phyloP scores from a whole-genome alignment of 2,329 filamentous ascomycete species.

The Penicillium sp. region DNA sequence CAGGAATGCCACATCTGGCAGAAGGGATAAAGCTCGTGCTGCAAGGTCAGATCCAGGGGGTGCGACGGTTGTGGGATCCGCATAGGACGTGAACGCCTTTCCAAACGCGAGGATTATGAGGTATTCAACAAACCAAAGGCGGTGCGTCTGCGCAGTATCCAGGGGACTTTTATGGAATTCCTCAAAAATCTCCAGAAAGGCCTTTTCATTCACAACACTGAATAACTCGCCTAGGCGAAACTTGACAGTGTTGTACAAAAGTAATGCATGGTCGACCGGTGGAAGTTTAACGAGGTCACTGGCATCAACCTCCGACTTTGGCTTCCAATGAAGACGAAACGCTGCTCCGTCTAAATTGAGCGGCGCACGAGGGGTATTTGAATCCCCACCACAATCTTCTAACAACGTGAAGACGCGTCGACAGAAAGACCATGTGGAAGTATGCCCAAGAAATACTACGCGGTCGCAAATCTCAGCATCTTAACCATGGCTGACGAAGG shows the following conservation, averaged over 20 bases:
- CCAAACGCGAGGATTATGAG: conserved; percentile 1
- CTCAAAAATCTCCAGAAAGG: not conserved
- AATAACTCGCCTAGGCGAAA: conserved; percentile 4
- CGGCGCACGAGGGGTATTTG: not conserved
- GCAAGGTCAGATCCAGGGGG: conserved; percentile 1
- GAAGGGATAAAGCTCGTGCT: not conserved
- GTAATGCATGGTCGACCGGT: not conserved
- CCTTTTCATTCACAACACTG: not conserved
- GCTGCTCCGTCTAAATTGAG: conserved; percentile 2
- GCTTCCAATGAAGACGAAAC: not conserved
- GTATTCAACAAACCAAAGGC: conserved; percentile 3
- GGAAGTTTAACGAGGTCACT: conserved; percentile 1
- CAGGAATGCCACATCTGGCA: conserved; percentile 3
- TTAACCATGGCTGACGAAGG: no score
- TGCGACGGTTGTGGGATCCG: not conserved
- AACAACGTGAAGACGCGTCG: conserved; percentile 1
- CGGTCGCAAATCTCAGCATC: no score
- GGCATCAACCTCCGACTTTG: not conserved
- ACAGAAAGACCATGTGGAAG: conserved; percentile 3
- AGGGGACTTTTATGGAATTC: not conserved
- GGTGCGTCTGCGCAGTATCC: not conserved
- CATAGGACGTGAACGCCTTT: not conserved
- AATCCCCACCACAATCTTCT: not conserved
- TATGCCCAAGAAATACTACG: conserved; percentile 5
- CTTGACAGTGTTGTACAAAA: conserved; percentile 1